Base-by-base conservation (phyloP, 345 rosid species). In the Lagerstroemia speciosa region DNA sequence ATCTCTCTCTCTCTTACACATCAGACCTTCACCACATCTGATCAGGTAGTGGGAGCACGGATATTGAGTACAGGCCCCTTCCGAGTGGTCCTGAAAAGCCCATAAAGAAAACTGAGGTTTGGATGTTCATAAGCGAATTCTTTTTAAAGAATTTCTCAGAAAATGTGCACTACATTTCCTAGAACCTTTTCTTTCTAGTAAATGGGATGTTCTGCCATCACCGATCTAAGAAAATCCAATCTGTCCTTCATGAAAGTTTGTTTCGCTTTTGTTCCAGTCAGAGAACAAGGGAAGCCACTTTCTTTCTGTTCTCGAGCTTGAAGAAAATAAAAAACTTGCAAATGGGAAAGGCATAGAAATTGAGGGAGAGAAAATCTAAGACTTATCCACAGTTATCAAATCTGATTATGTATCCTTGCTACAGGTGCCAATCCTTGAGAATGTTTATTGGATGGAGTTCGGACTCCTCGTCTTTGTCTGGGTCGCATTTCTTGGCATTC, bases 391-490 rank as follows among this genome's bases (percentile, higher is more conserved):
- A 45, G 50, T 10, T n/a, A n/a, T n/a, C n/a, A n/a, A n/a, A 38
- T 14, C 16, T 41, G 46, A 41, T 16, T 41, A 5, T 36, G 16
- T 41, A 7, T n/a, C 60, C 31, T 29, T 36, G 19, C 32, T 9
- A 30, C 82, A 83, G 87, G 84, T 75, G 46, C 32, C 77, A 22
- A 48, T 83, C 61, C 32, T 77, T 9, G 74, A 76, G 64, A 83
- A 83, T 57, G 73, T 83, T 26, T 71, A 57, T 52, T 83, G 87
- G 87, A 77, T 68, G 76, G 84, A 80, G 68, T 70, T 83, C 38
- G 83, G 78, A 70, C 79, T 80, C 17, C 84, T 83, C 27, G 64
- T 78, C 53, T 73, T 78, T 67, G 84, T 83, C 53, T 80, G 87
- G 87, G 46, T 80, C 45, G 40, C 83, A 33, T 76, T 73, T 72